Evolutionary conservation across 768 basidiomycete species (phyloP), one percentile per base, ranked within the genome.

Genomic region (Gautieria morchelliformis): DNA sequence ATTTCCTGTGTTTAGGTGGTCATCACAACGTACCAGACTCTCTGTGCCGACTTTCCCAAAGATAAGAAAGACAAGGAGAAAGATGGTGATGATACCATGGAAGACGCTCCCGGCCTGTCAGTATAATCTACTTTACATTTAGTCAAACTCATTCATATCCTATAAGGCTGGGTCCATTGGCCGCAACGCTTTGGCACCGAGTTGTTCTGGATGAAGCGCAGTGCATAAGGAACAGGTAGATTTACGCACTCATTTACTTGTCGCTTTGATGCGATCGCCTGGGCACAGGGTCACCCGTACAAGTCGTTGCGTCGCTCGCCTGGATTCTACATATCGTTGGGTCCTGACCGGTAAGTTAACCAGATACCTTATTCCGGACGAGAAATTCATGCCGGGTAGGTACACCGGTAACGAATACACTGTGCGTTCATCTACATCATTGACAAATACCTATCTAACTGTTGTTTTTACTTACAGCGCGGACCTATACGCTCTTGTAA

Each of bases 201-300:
- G 80, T 83, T 32, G 73, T 91, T 56, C 77, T 87, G 4, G 90
- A 93, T 62, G 90, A 93, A 66, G 85, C 87, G 0, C 87, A 88
- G 63, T 84, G 82, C 63, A 84, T 87, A 61, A 78, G 85, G 24
- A 87, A 87, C 62, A 75, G 84, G 78, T 78, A 35, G 5, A 58
- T 39, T 49, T 2, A 49, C 24, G 6, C 24, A 20, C 7, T 49
- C 27, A n/a, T 44, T 44, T 22, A 24, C 22, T 30, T 11, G 8
- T 27, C 24, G 48, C 27, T 24, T 19, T 30, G 20, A 27, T 49
- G 24, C 45, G 30, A 17, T 40, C 48, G 17, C 50, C 27, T 42
- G 41, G 7, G 10, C 8, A 37, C 60, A 83, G 81, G 37, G 68
- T 70, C 11, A 85, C 85, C 3, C 77, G 78, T 5, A 73, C 79